These are phyloP conservation scores for Plasmodium inui DNA, from an alignment of 169 alveolate genomes.

Conservation along the genomic window DNA sequence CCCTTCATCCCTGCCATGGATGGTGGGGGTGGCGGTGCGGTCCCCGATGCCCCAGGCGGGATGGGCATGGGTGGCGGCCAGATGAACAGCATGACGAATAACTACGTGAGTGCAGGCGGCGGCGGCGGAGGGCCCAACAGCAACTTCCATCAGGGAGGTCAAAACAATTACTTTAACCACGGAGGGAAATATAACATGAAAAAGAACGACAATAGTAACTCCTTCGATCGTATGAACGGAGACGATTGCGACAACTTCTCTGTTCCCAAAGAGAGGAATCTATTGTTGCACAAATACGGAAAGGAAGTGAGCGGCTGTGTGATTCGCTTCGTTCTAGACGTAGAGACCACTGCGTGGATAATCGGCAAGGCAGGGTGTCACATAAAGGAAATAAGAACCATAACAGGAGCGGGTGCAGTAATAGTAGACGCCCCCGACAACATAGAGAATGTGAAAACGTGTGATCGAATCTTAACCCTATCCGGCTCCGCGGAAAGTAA, in stretches of 20 bases:
- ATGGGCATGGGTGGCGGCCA: neutral
- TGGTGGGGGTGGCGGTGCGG: neutral
- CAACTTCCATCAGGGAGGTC: neutral
- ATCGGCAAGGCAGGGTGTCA: constrained; percentile 69
- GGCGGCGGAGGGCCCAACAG: neutral
- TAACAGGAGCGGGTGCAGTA: constrained; percentile 75
- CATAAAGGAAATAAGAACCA: constrained; percentile 59
- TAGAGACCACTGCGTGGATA: constrained; percentile 74
- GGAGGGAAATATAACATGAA: constrained; percentile 25
- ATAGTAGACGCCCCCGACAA: constrained; percentile 70
- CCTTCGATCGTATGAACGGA: neutral
- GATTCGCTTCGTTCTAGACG: constrained; percentile 64
- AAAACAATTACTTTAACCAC: neutral
- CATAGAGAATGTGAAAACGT: constrained; percentile 66
- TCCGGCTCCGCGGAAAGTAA: constrained; percentile 73
- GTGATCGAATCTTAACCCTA: constrained; percentile 69
- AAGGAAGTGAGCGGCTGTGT: constrained; percentile 62
- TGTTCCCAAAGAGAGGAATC: constrained; percentile 50
- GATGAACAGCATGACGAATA: neutral
- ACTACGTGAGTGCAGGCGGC: neutral
- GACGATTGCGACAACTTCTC: constrained; percentile 46
- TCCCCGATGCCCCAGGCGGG: neutral
- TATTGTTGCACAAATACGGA: constrained; percentile 41
- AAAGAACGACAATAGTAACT: constrained; percentile 52
- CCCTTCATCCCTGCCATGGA: neutral